phyloP scores from a whole-genome alignment of 305 asterid species.

The Rubia tinctorum region DNA sequence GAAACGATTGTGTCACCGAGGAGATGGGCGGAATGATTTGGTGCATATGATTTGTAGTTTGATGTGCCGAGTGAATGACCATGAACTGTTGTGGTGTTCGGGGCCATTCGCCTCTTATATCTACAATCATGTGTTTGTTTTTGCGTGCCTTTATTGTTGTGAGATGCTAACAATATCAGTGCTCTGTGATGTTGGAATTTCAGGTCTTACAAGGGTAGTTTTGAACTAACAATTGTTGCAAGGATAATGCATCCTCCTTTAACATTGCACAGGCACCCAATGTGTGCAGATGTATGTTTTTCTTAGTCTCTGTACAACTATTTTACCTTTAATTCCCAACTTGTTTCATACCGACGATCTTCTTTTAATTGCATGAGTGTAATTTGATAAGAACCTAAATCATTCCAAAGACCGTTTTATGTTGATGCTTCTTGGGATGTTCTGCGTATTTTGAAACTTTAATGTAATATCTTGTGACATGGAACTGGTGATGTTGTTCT shows the following conservation, averaged over 20 bases:
- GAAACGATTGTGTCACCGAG: neutral
- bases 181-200: neutral
- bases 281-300: conserved; percentile 76
- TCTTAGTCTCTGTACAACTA: neutral
- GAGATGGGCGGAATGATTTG: neutral
- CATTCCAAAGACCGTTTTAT: neutral
- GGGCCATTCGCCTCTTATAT: neutral
- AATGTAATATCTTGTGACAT: neutral
- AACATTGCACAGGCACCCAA: conserved; percentile 77
- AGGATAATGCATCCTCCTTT: conserved; percentile 75
- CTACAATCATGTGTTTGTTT: conserved; percentile 27
- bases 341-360: neutral
- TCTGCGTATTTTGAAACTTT: neutral
- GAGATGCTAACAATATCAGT: neutral
- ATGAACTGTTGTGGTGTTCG: neutral
- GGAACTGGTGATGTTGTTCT: neutral
- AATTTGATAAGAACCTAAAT: neutral
- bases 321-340: neutral
- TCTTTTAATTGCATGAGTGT: neutral
- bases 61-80: neutral
- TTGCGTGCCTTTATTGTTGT: conserved; percentile 5
- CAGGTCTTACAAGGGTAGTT: neutral
- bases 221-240: neutral
- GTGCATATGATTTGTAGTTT: neutral
- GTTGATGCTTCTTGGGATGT: neutral